Evolutionary conservation across 768 basidiomycete genomes (phyloP).

Genomic region (Floccularia luteovirens): DNA sequence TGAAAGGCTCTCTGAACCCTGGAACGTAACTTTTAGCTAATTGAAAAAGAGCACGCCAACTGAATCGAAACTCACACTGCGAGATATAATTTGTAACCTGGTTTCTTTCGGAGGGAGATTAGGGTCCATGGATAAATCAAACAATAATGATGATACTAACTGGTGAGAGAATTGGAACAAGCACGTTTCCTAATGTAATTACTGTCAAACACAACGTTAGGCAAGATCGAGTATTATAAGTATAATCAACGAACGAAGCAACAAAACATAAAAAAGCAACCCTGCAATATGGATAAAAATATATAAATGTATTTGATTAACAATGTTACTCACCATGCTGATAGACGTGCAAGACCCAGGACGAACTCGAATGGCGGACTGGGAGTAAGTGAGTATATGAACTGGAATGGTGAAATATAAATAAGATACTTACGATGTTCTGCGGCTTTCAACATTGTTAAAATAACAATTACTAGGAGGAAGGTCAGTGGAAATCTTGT

Average conservation of each 20-base stretch:
- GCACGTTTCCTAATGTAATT: no score
- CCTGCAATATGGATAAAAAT: not conserved
- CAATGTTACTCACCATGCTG: conserved; percentile 7
- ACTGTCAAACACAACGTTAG: no score
- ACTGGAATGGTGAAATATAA: not conserved
- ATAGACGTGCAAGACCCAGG: conserved; percentile 12
- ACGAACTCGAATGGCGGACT: conserved; percentile 4
- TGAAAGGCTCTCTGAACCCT: conserved; percentile 20
- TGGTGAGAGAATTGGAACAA: no score
- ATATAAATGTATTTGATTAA: not conserved
- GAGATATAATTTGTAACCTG: conserved; percentile 8
- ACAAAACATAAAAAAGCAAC: conserved; percentile 7
- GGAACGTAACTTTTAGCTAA: not conserved
- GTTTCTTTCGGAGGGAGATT: no score
- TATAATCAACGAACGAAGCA: no score
- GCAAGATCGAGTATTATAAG: no score
- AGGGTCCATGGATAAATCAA: no score
- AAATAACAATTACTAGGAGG: conserved; percentile 2
- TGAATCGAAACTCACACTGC: conserved; percentile 7
- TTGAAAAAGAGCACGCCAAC: not conserved
- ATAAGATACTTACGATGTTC: conserved; percentile 5
- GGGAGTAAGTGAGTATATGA: not conserved
- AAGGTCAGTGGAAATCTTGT: conserved; percentile 1
- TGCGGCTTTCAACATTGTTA: conserved; percentile 5
- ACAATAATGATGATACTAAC: no score